Evolutionary conservation across 139 green algal species (phyloP), one percentile per base, ranked within the genome.

Genomic region (Tetradesmus lagerheimii): DNA sequence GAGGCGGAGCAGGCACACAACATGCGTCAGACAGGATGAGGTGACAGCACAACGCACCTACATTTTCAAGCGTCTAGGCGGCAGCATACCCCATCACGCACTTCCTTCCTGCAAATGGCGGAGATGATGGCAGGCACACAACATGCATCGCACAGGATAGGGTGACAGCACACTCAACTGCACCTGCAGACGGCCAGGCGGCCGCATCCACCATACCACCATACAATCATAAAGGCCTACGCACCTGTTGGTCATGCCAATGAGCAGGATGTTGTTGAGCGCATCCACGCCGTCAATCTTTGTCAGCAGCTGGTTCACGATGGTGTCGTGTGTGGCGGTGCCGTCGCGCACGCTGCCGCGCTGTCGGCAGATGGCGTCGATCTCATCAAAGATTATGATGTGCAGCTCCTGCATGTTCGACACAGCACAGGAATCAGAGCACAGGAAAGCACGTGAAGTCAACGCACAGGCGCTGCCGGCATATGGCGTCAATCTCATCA

Each of bases 331-430:
- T 66, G 99, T 98, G 31, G 97, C 97, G 4, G 94, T 97, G 64
- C 97, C 96, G 84, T 96, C 94, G 0, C 91, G 86, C 3, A 97
- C 95, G 31, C 91, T 97, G 82, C 98, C 98, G 47, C 98, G 94
- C 71, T 86, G 75, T 92, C 99, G 99, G 96, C 98, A 99, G 90
- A 99, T 99, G 85, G 98, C 98, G 89, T 99, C 98, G 75, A 99
- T 99, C 95, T 99, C 98, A 90, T 99, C 98, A 92, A 99, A 99
- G 90, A 99, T 99, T 95, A 99, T 99, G 88, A 99, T 98, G 93
- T 99, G 98, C 90, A 99, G 95, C 34, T 99, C 97, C 31, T 89
- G 85, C 74, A 74, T n/a, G 93, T 96, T 29, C 93, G 92, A 18
- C 9, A 50, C 6, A 29, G 62, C n/a, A n/a, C n/a, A n/a, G n/a